Evolutionary conservation across 257 asterid genomes (phyloP), one percentile per base, ranked within the genome.

Genomic region (Handroanthus guayacan): DNA sequence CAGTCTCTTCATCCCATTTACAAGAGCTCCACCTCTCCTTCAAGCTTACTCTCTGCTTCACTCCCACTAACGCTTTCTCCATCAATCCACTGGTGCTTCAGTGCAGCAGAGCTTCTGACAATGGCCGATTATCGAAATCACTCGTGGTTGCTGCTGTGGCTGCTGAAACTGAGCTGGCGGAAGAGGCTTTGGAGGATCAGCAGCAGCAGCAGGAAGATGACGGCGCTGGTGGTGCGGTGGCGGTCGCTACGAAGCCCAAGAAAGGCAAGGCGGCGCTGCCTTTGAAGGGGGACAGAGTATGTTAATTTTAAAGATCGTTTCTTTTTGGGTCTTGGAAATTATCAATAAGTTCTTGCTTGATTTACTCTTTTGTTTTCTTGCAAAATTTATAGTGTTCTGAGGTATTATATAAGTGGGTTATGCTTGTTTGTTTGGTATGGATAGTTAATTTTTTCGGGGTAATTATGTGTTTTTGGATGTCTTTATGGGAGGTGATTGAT

Each of bases 201-300:
- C 75, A 39, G 43, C 75, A 25, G 18, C 72, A 63, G 75, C 75
- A 39, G 43, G 72, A 57, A 11, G 58, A 52, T 52, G 83, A 69
- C 38, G 84, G 64, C 10, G 82, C 78, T 54, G 86, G 70, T 47
- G 82, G 69, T 5, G 74, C 77, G n/a, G 77, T 43, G 51, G 69
- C 80, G 41, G 85, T 88, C 63, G 77, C 80, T 3, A 51, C 86
- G 10, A 87, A 84, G 82, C 90, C 92, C 5, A 89, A 86, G 88
- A 87, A 82, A 81, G 92, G 95, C 37, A 89, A 89, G 75, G 92
- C 95, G 78, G 92, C 89, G n/a, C 75, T 89, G 82, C 86, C 79
- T n/a, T 82, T 89, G 71, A 89, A 87, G 80, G 86, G 87, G 75
- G 95, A 89, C 71, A 85, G 92, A 41, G 92, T 89, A 88, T 62